A percentile compares a stretch with the other conserved stretches of the same genome.
Evolutionary conservation across 805 yeast species (phyloP).

Genomic region (Spathaspora hagerdaliae): DNA sequence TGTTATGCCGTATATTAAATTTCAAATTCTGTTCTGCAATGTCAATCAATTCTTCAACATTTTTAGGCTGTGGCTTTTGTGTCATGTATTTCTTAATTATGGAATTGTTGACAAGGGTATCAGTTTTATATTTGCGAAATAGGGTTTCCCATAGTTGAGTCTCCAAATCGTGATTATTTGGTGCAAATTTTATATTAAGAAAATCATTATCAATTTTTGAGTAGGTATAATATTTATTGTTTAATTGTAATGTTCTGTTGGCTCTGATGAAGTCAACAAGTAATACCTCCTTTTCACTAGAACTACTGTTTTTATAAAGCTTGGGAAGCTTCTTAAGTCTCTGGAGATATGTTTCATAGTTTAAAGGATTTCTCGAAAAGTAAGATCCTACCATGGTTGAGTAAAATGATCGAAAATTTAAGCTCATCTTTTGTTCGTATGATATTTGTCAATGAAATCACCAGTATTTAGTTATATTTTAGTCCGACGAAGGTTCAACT

Average conservation of each 20-base stretch:
- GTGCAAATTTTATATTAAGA: constrained; percentile 11
- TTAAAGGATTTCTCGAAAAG: constrained; percentile 15
- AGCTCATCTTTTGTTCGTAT: background rate
- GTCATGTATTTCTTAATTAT: constrained; percentile 15
- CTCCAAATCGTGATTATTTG: constrained; percentile 14
- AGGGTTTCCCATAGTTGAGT: constrained; percentile 9
- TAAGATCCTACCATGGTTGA: background rate
- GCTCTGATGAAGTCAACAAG: constrained; percentile 21
- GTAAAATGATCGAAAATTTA: background rate
- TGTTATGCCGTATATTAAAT: background rate
- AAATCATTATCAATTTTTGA: constrained; percentile 3
- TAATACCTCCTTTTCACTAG: constrained; percentile 1
- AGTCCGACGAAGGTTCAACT: too few species aligned
- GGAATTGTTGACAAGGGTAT: background rate
- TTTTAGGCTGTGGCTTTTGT: constrained; percentile 15
- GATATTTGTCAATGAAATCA: too few species aligned
- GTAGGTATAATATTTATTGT: background rate
- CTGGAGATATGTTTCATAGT: constrained; percentile 20
- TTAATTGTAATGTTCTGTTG: constrained; percentile 15
- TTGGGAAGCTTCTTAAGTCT: constrained; percentile 11
- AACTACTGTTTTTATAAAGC: background rate
- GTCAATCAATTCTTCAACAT: constrained; percentile 6
- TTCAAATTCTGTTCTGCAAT: constrained; percentile 4
- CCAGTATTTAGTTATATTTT: too few species aligned
- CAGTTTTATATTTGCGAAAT: background rate